phyloP scores from a whole-genome alignment of 2,329 filamentous ascomycete species.

The Paecilomyces variotii region DNA sequence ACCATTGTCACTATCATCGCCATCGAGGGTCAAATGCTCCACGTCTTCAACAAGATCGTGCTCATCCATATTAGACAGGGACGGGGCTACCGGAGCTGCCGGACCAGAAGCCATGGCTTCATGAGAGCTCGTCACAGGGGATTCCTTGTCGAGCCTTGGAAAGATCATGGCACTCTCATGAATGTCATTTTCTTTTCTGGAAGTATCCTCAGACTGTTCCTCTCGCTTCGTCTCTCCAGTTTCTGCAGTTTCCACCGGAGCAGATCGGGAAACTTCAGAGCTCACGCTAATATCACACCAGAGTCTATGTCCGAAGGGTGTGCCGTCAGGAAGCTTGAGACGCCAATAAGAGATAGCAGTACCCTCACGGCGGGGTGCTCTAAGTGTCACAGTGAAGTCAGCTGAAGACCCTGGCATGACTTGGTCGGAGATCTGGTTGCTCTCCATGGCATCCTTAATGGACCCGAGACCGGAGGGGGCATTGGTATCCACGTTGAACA shows the following conservation, averaged over 20 bases:
- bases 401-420: constrained; percentile 67
- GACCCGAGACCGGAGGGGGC: constrained; percentile 71
- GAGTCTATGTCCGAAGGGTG: constrained; percentile 82
- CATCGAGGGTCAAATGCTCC: constrained; percentile 48
- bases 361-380: constrained; percentile 67
- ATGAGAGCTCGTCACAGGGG: constrained; percentile 71
- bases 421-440: constrained; percentile 62
- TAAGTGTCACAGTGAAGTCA: constrained; percentile 76
- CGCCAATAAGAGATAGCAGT: constrained; percentile 95
- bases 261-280: constrained; percentile 10
- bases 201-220: constrained; percentile 24
- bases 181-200: constrained; percentile 27
- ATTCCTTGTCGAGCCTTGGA: constrained; percentile 92
- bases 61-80: constrained; percentile 42
- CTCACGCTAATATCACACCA: constrained; percentile 85
- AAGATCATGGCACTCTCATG: constrained; percentile 78
- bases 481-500: constrained; percentile 79
- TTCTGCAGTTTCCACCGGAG: constrained; percentile 6
- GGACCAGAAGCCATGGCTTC: constrained; percentile 36
- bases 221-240: constrained; percentile 9
- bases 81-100: constrained; percentile 22
- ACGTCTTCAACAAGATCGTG: constrained; percentile 45
- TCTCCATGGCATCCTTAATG: constrained; percentile 72
- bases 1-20: constrained; percentile 49
- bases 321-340: constrained; percentile 69